A percentile compares a stretch with the other conserved stretches of the same genome.
Conservation (phyloP, 768 basidiomycete genomes). For the Roridomyces roridus region DNA sequence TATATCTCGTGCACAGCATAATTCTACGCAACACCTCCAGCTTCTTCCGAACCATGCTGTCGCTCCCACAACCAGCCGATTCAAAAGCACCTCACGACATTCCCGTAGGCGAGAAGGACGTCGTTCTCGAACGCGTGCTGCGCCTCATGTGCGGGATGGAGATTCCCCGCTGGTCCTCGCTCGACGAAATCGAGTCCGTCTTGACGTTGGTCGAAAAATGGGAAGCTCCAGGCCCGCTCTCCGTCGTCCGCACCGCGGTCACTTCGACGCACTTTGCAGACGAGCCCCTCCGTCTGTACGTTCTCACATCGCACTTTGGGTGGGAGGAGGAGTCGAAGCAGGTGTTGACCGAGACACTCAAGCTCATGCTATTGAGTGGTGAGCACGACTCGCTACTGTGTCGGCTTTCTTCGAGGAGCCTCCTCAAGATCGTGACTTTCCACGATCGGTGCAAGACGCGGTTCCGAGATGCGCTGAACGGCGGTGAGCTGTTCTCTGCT, state of each 20-base stretch:
- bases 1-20: conserved; percentile 50
- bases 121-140: conserved; percentile 44
- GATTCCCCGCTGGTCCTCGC: conserved; percentile 44
- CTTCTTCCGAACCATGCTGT: conserved; percentile 41
- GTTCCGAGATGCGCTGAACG: conserved; percentile 43
- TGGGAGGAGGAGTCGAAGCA: conserved; percentile 52
- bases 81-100: conserved; percentile 19
- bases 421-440: conserved; percentile 46
- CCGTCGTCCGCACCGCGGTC: conserved; percentile 47
- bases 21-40: conserved; percentile 49
- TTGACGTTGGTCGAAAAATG: conserved; percentile 51
- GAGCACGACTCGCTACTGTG: conserved; percentile 38
- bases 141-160: conserved; percentile 48
- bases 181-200: conserved; percentile 46
- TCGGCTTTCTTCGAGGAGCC: conserved; percentile 38
- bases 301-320: conserved; percentile 47
- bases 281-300: conserved; percentile 55
- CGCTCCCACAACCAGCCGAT: conserved; percentile 24
- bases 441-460: conserved; percentile 46
- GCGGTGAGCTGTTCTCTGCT: conserved; percentile 41
- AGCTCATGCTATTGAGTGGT: conserved; percentile 44
- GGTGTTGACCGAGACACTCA: conserved; percentile 48
- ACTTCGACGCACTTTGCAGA: conserved; percentile 48
- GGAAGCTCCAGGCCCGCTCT: conserved; percentile 51
- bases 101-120: conserved; percentile 40